A percentile compares a stretch with the other conserved stretches of the same genome.
These are phyloP conservation scores for Colletotrichum tabaci DNA, from an alignment of 2,329 filamentous ascomycete genomes.

Conservation along the genomic window DNA sequence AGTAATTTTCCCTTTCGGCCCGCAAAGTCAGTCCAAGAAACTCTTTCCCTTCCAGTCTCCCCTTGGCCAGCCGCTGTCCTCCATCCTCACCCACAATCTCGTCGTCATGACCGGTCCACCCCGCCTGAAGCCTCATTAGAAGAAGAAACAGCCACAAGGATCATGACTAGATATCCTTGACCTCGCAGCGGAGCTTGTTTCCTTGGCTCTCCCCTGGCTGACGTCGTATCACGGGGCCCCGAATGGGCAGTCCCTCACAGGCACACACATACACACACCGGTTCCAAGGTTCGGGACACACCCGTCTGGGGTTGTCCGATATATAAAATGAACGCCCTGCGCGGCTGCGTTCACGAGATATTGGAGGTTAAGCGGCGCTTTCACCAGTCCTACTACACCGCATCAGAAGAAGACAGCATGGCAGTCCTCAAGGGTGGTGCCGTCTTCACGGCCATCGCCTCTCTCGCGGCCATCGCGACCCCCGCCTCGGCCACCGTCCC, in stretches of 20 bases:
- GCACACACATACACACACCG: no score
- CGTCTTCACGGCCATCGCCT: slow-evolving; percentile 41
- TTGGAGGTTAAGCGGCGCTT: slow-evolving; percentile 27
- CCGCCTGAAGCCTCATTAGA: slow-evolving; percentile 25
- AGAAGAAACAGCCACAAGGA: slow-evolving; percentile 6
- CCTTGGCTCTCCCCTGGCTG: slow-evolving; percentile 38
- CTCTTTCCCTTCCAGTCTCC: background rate
- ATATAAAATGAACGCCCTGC: slow-evolving; percentile 38
- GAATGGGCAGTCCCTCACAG: slow-evolving; percentile 14
- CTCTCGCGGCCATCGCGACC: slow-evolving; percentile 34
- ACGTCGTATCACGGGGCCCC: slow-evolving; percentile 23
- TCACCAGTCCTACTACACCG: slow-evolving; percentile 7
- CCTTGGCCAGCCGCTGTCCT: background rate
- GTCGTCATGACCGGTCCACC: slow-evolving; percentile 18
- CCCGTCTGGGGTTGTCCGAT: slow-evolving; percentile 2
- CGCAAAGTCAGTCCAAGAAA: slow-evolving; percentile 28
- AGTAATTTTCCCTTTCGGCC: slow-evolving; percentile 15
- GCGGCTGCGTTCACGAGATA: background rate
- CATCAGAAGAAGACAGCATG: slow-evolving; percentile 23
- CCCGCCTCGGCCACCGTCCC: slow-evolving; percentile 27
- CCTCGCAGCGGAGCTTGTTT: slow-evolving; percentile 16
- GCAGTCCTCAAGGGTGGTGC: slow-evolving; percentile 37
- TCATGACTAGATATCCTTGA: slow-evolving; percentile 37
- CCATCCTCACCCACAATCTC: background rate
- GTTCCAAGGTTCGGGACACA: background rate